These are phyloP conservation scores for Leishmania arabica DNA, from an alignment of 208 protist genomes.

Conservation along the genomic window DNA sequence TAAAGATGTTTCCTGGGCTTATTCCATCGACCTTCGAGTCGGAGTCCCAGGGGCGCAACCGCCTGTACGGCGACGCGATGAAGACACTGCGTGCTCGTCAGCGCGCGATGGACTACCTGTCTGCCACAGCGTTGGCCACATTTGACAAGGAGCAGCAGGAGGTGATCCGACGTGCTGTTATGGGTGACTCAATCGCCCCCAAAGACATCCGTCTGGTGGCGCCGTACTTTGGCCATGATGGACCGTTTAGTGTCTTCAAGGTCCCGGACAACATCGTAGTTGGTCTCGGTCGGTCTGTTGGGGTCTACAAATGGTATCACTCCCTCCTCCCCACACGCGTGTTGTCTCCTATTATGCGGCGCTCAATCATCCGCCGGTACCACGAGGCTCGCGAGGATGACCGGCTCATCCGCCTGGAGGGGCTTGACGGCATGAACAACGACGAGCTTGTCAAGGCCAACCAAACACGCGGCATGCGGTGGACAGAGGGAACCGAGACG, in stretches of 20 bases:
- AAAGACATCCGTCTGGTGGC: conserved; percentile 79
- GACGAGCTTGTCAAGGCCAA: conserved; percentile 89
- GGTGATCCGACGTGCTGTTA: conserved; percentile 71
- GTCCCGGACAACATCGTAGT: conserved; percentile 77
- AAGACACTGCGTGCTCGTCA: conserved; percentile 81
- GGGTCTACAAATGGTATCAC: conserved; percentile 84
- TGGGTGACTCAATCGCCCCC: conserved; percentile 77
- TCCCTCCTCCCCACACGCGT: conserved; percentile 61
- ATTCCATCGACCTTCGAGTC: conserved; percentile 96
- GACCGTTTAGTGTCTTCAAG: conserved; percentile 85
- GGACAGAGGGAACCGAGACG: conserved; percentile 83
- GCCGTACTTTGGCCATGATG: conserved; percentile 75
- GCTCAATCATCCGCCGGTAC: conserved; percentile 76
- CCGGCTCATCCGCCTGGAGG: conserved; percentile 79
- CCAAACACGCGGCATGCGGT: conserved; percentile 85
- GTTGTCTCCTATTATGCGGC: conserved; percentile 63
- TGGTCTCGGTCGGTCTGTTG: conserved; percentile 63
- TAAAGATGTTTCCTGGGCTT: conserved; percentile 97
- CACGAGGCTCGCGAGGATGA: conserved; percentile 85
- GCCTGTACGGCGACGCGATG: conserved; percentile 71
- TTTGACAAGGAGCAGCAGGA: conserved; percentile 84
- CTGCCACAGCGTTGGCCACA: conserved; percentile 78
- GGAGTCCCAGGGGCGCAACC: conserved; percentile 83
- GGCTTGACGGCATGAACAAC: conserved; percentile 71
- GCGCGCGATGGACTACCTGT: conserved; percentile 85